Evolutionary conservation across 2,329 filamentous ascomycete genomes (phyloP).

Genomic region (Fusarium sp.): DNA sequence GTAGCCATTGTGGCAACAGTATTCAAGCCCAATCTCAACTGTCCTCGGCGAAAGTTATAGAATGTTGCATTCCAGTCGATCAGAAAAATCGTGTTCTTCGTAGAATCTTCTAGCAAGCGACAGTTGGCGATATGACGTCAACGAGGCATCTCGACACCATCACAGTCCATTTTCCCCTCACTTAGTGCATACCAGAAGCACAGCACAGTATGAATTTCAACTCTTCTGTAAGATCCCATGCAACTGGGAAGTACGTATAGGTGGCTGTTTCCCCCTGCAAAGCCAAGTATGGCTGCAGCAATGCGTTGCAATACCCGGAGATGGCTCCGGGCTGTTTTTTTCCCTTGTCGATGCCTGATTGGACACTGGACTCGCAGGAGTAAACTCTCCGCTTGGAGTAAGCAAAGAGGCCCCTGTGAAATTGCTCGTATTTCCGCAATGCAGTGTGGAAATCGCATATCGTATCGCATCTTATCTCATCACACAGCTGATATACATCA

Average conservation of each 20-base stretch:
- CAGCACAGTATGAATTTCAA: slow-evolving; percentile 1
- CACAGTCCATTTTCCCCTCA: slow-evolving; percentile 17
- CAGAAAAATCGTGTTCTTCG: not conserved
- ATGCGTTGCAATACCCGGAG: not conserved
- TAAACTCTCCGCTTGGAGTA: slow-evolving; percentile 33
- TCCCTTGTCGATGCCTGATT: not conserved
- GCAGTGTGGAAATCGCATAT: not conserved
- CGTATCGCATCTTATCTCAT: not conserved
- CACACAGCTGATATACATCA: not conserved
- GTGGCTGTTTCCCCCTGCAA: not conserved
- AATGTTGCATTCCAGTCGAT: not conserved
- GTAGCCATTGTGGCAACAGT: not conserved
- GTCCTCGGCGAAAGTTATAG: not conserved
- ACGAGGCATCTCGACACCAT: slow-evolving; percentile 33
- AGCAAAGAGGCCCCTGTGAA: not conserved
- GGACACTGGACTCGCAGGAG: slow-evolving; percentile 21
- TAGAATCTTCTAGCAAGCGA: slow-evolving; percentile 19
- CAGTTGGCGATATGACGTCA: slow-evolving; percentile 33
- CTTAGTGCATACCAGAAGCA: not conserved
- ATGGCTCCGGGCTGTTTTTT: not conserved
- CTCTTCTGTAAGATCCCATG: slow-evolving; percentile 11
- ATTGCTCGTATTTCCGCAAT: not conserved
- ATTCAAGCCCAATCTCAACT: not conserved
- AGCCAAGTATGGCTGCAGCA: not conserved
- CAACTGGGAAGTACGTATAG: slow-evolving; percentile 7